Conservation (phyloP, 306 rosid genomes). For the Vicia sativa region DNA sequence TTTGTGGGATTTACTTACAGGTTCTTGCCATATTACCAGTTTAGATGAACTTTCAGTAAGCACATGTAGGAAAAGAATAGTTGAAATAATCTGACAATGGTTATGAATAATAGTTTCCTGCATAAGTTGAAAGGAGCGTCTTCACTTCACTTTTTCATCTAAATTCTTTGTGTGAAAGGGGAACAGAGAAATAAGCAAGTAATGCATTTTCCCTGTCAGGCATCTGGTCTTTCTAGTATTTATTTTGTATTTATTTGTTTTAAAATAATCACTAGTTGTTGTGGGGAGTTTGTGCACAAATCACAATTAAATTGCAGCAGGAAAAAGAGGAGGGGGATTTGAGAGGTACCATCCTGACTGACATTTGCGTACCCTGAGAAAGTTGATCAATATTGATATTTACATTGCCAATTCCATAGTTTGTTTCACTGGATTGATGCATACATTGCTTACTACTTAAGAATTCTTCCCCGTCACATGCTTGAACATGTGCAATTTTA, state of each 20-base stretch:
- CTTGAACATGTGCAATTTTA: conserved; percentile 21
- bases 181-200: background rate
- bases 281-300: background rate
- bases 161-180: background rate
- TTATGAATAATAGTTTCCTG: background rate
- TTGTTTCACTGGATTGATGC: conserved; percentile 9
- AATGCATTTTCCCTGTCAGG: background rate
- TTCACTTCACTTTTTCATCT: background rate
- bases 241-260: conserved; percentile 1
- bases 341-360: background rate
- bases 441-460: conserved; percentile 8
- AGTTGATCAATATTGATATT: background rate
- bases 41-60: background rate
- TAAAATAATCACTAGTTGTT: background rate
- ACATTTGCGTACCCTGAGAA: background rate
- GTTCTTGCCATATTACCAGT: conserved; percentile 25
- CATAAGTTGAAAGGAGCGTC: background rate
- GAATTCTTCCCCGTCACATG: conserved; percentile 16
- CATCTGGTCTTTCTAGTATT: conserved; percentile 7
- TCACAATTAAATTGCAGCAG: background rate
- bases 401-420: conserved; percentile 19
- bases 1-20: conserved; percentile 8
- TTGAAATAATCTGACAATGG: background rate
- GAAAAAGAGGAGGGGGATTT: background rate
- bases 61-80: conserved; percentile 12